phyloP scores from a whole-genome alignment of 345 rosid genomes.

The Hypericum perforatum region DNA sequence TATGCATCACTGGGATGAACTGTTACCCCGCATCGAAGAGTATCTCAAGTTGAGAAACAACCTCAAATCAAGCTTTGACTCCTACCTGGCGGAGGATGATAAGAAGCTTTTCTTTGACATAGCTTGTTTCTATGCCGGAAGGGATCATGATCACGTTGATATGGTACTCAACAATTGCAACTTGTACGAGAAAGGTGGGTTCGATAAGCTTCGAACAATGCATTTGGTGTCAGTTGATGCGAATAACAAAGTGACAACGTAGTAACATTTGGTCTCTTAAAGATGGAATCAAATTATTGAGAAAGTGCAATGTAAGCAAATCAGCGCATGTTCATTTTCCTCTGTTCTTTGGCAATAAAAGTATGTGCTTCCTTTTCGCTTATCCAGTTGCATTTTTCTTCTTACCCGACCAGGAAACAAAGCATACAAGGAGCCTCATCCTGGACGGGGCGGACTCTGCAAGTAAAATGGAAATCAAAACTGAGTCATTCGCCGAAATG shows the following conservation, averaged over 20 bases:
- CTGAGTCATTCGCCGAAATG: background rate
- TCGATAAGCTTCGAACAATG: background rate
- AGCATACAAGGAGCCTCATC: no score
- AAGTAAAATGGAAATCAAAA: no score
- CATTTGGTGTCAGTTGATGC: background rate
- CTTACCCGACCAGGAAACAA: no score
- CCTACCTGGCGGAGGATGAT: background rate
- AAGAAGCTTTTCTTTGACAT: conserved; percentile 9
- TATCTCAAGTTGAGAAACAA: background rate
- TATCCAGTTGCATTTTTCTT: background rate
- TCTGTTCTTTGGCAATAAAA: background rate
- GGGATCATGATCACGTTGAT: background rate
- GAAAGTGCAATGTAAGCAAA: background rate
- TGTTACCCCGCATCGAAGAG: no score
- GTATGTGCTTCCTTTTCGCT: background rate
- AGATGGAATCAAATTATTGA: background rate
- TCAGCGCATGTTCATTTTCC: background rate
- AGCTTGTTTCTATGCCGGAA: conserved; percentile 10
- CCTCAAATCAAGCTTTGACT: conserved; percentile 10
- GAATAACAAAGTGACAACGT: background rate
- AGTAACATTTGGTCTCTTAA: background rate
- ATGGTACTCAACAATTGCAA: conserved; percentile 1
- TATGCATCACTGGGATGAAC: no score
- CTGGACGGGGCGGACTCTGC: no score
- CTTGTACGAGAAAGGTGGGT: background rate